These are phyloP conservation scores for Monoraphidium neglectum DNA, from an alignment of 139 green algal species.

Conservation along the genomic window DNA sequence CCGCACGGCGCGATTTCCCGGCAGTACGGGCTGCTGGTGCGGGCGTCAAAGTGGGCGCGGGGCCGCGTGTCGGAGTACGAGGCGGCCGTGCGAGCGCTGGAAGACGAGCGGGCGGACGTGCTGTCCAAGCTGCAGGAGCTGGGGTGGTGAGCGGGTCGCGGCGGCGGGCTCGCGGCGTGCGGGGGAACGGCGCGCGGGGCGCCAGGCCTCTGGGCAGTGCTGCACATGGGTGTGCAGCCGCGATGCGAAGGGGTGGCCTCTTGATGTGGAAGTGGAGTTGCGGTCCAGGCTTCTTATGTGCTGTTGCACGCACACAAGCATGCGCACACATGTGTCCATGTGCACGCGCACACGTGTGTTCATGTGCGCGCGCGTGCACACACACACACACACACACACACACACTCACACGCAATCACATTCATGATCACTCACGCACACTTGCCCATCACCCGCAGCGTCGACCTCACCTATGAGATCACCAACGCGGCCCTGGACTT, in stretches of 20 bases:
- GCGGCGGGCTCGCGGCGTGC: neutral
- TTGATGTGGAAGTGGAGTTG: neutral
- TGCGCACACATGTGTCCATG: neutral
- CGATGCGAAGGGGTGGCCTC: too few species aligned
- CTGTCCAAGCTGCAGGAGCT: constrained; percentile 43
- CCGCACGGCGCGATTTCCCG: constrained; percentile 13
- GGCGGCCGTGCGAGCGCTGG: constrained; percentile 43
- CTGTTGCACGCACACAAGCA: neutral
- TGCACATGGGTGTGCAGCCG: too few species aligned
- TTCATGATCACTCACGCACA: neutral
- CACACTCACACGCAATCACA: neutral
- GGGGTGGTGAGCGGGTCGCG: constrained; percentile 20
- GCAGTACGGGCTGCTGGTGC: constrained; percentile 33
- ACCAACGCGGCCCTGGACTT: constrained; percentile 50
- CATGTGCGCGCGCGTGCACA: neutral
- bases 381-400: too few species aligned
- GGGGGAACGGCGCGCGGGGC: too few species aligned
- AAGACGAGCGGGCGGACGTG: constrained; percentile 58
- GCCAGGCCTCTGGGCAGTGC: too few species aligned
- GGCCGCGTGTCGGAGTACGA: constrained; percentile 58
- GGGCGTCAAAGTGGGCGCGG: constrained; percentile 55
- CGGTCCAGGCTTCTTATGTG: neutral
- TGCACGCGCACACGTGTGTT: neutral
- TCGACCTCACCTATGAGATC: constrained; percentile 62
- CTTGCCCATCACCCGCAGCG: constrained; percentile 44